Base-by-base conservation (phyloP, 306 rosid genomes). In the Gillenia trifoliata region DNA sequence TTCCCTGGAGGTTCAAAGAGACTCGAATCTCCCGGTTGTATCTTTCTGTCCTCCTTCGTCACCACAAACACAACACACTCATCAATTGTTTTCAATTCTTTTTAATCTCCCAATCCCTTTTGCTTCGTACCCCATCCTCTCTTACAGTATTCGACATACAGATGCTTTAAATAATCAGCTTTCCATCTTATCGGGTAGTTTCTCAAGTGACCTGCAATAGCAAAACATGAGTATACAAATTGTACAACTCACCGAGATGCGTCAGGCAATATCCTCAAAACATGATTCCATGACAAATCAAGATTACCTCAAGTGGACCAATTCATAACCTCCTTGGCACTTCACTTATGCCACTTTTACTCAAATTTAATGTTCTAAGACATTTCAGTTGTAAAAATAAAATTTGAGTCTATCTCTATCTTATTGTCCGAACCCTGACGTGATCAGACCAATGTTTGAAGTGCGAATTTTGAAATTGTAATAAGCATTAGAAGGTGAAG, bases 271-370 rank as follows among this genome's bases (percentile, higher is more conserved):
- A 9, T 3, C 0, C 1, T 33, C 23, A 11, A 0, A 0, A 7
- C 9, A 38, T 38, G 0, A 20, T 6, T 0, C 13, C 8, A 7
- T 2, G 0, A 3, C 12, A 71, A 19, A 55, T 34, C 8, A 13
- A 59, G 3, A 12, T 71, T 71, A 55, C 30, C 65, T 31, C 64
- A 22, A 52, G 23, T 52, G 50, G 12, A 34, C 22, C n/a, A 13
- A 55, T 1, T 10, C 0, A 0, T 40, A 49, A n/a, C 17, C 6
- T 31, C 22, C 33, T 13, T 0, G 19, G 75, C 22, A 71, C 0
- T 52, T 11, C 5, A 6, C 4, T 0, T 0, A 22, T 0, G 0
- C 0, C 0, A 16, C 29, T 52, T 22, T 8, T 12, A n/a, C 45
- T 6, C 33, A 71, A 34, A 34, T 13, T 13, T 61, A 55, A 71